A percentile compares a stretch with the other conserved stretches of the same genome.
These are phyloP conservation scores for Apiotrichum gamsii DNA, from an alignment of 1,284 basidiomycete genomes.

Conservation along the genomic window DNA sequence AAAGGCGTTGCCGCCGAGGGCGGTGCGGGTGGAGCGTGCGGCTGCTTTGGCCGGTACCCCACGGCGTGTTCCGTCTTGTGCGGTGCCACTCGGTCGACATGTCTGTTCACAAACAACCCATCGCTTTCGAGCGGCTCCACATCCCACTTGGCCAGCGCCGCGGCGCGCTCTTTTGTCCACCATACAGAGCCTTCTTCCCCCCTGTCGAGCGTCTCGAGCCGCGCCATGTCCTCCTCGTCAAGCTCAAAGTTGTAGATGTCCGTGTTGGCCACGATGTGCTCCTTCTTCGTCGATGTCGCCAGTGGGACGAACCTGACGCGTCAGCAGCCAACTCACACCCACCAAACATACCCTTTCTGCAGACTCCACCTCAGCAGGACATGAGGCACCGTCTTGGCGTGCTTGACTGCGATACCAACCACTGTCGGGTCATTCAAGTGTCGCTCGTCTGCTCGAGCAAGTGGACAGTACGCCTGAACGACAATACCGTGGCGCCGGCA, in stretches of 20 bases:
- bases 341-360: conserved; percentile 60
- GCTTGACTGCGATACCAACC: conserved; percentile 55
- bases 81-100: too few relatives aligned
- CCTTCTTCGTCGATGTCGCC: conserved; percentile 65
- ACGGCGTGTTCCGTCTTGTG: too few relatives aligned
- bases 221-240: conserved; percentile 56
- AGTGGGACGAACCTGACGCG: conserved; percentile 58
- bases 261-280: conserved; percentile 63
- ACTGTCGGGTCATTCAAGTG: conserved; percentile 56
- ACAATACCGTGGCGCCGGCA: conserved; percentile 63
- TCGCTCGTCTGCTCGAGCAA: conserved; percentile 54
- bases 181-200: conserved; percentile 42
- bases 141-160: too few relatives aligned
- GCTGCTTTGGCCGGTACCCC: too few relatives aligned
- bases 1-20: too few relatives aligned
- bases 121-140: too few relatives aligned
- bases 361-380: conserved; percentile 76
- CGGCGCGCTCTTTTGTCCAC: too few relatives aligned
- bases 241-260: conserved; percentile 67
- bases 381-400: conserved; percentile 62
- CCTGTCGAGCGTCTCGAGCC: conserved; percentile 58
- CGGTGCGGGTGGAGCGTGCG: too few relatives aligned
- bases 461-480: conserved; percentile 71
- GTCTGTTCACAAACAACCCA: too few relatives aligned
- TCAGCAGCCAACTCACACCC: conserved; percentile 1